These are phyloP conservation scores for Aciculoconidium aculeatum DNA, from an alignment of 805 yeast species.

Conservation along the genomic window DNA sequence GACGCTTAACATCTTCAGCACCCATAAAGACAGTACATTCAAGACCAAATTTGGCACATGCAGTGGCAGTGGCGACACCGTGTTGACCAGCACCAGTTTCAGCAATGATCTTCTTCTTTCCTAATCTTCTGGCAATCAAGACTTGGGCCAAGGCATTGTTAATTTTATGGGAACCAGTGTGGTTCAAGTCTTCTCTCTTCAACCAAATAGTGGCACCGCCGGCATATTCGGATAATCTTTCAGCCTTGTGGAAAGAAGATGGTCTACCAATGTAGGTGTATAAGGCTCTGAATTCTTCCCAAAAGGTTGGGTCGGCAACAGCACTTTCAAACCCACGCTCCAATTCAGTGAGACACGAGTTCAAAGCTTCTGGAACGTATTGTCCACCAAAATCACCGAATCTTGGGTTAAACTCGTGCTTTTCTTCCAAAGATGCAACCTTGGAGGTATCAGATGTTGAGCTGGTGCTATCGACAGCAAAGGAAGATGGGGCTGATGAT, in stretches of 20 bases:
- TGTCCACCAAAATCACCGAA: slow-evolving; percentile 98
- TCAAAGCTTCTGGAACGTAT: slow-evolving; percentile 94
- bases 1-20: slow-evolving; percentile 98
- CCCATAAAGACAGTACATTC: slow-evolving; percentile 97
- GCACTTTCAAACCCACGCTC: slow-evolving; percentile 86
- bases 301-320: slow-evolving; percentile 81
- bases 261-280: slow-evolving; percentile 97
- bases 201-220: slow-evolving; percentile 96
- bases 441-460: slow-evolving; percentile 23
- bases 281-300: slow-evolving; percentile 84
- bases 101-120: slow-evolving; percentile 72
- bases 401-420: slow-evolving; percentile 64
- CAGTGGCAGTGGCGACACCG: slow-evolving; percentile 91
- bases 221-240: slow-evolving; percentile 78
- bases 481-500: slow-evolving; percentile 22
- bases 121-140: slow-evolving; percentile 70
- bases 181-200: slow-evolving; percentile 93
- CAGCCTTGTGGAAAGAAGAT: slow-evolving; percentile 85
- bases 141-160: slow-evolving; percentile 83
- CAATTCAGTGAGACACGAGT: slow-evolving; percentile 83
- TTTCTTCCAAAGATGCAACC: slow-evolving; percentile 38
- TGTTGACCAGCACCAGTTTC: slow-evolving; percentile 95
- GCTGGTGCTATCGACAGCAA: slow-evolving; percentile 12
- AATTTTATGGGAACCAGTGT: slow-evolving; percentile 84
- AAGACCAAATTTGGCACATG: slow-evolving; percentile 88